Evolutionary conservation across 805 yeast species (phyloP), one percentile per base, ranked within the genome.

Genomic region (Wickerhamomyces hampshirensis): DNA sequence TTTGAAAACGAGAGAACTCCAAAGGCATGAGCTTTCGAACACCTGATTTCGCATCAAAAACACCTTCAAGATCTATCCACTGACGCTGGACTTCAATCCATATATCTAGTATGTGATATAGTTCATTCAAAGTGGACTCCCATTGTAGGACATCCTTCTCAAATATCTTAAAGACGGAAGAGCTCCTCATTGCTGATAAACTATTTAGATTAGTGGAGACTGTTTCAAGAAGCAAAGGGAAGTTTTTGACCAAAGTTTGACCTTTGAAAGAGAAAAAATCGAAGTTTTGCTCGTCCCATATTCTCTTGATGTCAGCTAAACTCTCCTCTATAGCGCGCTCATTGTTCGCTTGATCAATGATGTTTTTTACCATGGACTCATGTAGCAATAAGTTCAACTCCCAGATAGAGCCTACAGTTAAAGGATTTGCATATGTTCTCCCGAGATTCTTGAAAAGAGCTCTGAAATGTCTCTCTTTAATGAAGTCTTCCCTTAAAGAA

Each of bases 31-130:
- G 56, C n/a, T 60, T 65, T 39, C 68, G 65, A 14, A 88, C 71
- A 26, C 81, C 87, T 2, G 66, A 65, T 29, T 71, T 73, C 1
- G 68, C 62, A 5, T 75, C 79, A 50, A 91, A 82, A 0, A 87
- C 76, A 2, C 95, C 96, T 44, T 77, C 80, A 16, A 89, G 64
- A 53, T 91, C 87, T 2, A 85, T 74, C 95, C 95, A 89, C 49
- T 81, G 85, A n/a, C 81, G 65, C 56, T 91, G 98, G 2, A 79
- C 84, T 23, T 86, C 95, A 18, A 83, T 69, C 95, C 96, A 88
- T 0, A 59, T 51, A 43, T 79, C 85, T 23, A 84, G 63, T 2
- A 84, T 52, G 1, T 63, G 60, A 29, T 68, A 69, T 1, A 86
- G 47, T 1, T 53, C 47, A 31, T 69, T 71, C n/a, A 91, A 52